These are phyloP conservation scores for Zoysia japonica DNA, from an alignment of 176 grass and related monocot genomes.

Conservation along the genomic window DNA sequence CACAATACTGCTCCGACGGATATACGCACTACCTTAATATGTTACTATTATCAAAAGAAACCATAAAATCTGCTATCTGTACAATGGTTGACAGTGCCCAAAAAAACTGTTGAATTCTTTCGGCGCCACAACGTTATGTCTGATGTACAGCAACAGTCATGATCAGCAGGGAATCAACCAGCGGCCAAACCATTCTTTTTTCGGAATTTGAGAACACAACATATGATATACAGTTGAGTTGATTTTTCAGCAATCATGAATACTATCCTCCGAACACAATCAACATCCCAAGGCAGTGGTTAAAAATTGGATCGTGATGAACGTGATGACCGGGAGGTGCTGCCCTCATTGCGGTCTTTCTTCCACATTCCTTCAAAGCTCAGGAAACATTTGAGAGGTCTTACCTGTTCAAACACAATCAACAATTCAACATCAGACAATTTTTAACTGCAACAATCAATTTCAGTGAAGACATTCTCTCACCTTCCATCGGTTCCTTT, in stretches of 20 bases:
- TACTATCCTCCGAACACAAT: slow-evolving; percentile 21
- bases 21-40: neutral
- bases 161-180: slow-evolving; percentile 32
- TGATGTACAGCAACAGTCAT: slow-evolving; percentile 19
- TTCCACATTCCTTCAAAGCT: slow-evolving; percentile 78
- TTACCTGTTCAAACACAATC: slow-evolving; percentile 49
- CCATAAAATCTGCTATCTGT: slow-evolving; percentile 15
- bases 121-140: neutral
- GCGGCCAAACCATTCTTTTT: slow-evolving; percentile 16
- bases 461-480: slow-evolving; percentile 13
- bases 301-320: slow-evolving; percentile 47
- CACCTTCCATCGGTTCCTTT: slow-evolving; percentile 84
- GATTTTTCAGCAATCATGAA: slow-evolving; percentile 37
- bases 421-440: slow-evolving; percentile 35
- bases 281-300: neutral
- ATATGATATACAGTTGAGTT: slow-evolving; percentile 18
- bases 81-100: neutral
- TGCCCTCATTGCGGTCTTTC: slow-evolving; percentile 58
- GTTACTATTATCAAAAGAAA: neutral
- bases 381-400: slow-evolving; percentile 63
- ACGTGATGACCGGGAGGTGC: slow-evolving; percentile 55
- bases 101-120: neutral
- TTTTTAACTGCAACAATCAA: neutral
- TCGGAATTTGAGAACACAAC: slow-evolving; percentile 1
- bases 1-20: neutral